phyloP scores from a whole-genome alignment of 148 eudicot species.

The Nyssa sinensis region DNA sequence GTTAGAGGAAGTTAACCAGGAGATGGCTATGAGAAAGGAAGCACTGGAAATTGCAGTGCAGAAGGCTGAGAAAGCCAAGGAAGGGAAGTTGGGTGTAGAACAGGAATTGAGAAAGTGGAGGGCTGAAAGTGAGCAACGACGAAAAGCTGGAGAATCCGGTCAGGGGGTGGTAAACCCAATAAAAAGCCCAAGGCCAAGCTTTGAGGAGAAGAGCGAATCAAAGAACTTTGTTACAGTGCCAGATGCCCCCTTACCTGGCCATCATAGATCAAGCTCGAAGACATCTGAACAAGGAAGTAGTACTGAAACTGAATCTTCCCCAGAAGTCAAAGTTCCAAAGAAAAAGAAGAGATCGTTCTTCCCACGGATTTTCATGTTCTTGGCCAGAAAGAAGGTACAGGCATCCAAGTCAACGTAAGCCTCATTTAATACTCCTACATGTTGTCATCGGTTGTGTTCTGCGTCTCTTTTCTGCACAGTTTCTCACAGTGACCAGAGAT shows the following conservation, averaged over 20 bases:
- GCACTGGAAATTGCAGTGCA: slow-evolving; percentile 53
- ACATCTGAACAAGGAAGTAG: slow-evolving; percentile 13
- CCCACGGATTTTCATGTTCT: slow-evolving; percentile 54
- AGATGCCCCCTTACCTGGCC: slow-evolving; percentile 14
- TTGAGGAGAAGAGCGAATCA: slow-evolving; percentile 40
- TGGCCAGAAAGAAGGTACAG: slow-evolving; percentile 35
- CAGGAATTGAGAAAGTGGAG: slow-evolving; percentile 90
- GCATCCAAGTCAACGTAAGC: slow-evolving; percentile 23
- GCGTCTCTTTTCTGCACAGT: background rate
- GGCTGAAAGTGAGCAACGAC: slow-evolving; percentile 67
- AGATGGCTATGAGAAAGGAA: slow-evolving; percentile 54
- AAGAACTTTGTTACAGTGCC: slow-evolving; percentile 13
- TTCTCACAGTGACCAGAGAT: slow-evolving; percentile 2
- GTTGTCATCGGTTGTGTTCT: background rate
- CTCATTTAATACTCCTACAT: background rate
- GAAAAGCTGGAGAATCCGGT: slow-evolving; percentile 59
- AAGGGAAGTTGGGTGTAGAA: slow-evolving; percentile 81
- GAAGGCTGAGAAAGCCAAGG: slow-evolving; percentile 78
- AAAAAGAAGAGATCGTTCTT: slow-evolving; percentile 54
- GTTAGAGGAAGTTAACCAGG: slow-evolving; percentile 57
- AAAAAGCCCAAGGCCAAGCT: slow-evolving; percentile 44
- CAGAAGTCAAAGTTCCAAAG: slow-evolving; percentile 31
- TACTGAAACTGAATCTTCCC: slow-evolving; percentile 38
- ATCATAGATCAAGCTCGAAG: slow-evolving; percentile 24
- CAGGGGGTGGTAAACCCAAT: slow-evolving; percentile 17